Evolutionary conservation across 2,329 filamentous ascomycete species (phyloP), one percentile per base, ranked within the genome.

Genomic region (Zymoseptoria pseudotritici): DNA sequence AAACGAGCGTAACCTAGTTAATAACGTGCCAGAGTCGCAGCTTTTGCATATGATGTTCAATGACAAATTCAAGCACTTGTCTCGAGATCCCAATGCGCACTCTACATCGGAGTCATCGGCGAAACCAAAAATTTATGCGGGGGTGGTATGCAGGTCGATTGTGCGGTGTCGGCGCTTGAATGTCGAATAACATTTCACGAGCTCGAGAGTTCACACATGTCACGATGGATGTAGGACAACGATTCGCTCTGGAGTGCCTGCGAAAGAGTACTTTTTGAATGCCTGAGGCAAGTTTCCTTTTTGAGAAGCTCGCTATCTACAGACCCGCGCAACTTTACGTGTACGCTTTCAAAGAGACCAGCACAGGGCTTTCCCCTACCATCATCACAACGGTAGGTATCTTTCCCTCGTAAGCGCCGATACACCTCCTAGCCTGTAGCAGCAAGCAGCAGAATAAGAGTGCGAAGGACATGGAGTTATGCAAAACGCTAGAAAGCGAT

Each of bases 401-500:
- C 93, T 97, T 97, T 97, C 93, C 93, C 91, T 97, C 92, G 89
- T 97, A 83, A 97, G 91, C 88, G 86, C 87, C 81, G 78, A 82
- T 82, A 84, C 59, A 61, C 63, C 58, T 62, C 65, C 62, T 61
- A 66, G 65, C 65, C 65, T 66, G 65, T 63, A 63, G 59, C 57
- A 60, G 58, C 63, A 57, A 66, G 58, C 61, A 62, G 59, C 60
- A 61, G 58, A 60, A 63, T 60, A 58, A 56, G 29, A 59, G 55
- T 57, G 55, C 49, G 54, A 61, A 57, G 52, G 22, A 21, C 17
- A 13, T 13, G 54, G 31, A 50, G 54, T 56, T 62, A 55, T 57
- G 54, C 46, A 60, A 59, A 53, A 59, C 56, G 59, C 58, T 55
- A 36, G 59, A 60, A 57, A 22, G 21, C 49, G 56, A 66, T 77